Evolutionary conservation across 2,329 filamentous ascomycete genomes (phyloP), one percentile per base, ranked within the genome.

Genomic region (Monosporascus cannonballus): DNA sequence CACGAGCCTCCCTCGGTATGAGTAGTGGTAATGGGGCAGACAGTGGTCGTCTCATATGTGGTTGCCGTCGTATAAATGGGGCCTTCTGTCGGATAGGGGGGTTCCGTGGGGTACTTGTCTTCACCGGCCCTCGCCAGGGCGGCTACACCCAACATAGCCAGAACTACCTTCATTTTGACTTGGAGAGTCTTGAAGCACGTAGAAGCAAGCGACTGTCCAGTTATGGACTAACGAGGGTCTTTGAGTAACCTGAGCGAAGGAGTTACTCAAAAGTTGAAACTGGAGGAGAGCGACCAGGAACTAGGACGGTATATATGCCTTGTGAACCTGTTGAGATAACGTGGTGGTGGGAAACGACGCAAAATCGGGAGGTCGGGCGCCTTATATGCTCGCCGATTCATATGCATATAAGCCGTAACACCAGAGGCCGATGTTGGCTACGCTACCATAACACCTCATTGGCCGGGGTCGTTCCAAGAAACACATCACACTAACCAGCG

Each of bases 21-120:
- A 14, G 75, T 77, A 36, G 68, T 66, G 9, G 73, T 76, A 54
- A 74, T 66, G 11, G 76, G 75, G 61, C 76, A 78, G 48, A 73
- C 67, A 4, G 73, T 76, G 14, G 71, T 69, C 22, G 71, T 75
- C 47, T 68, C 71, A 54, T 74, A 75, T 51, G 67, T 74, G 2
- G 63, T 66, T 17, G 53, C 54, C 9, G 62, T 64, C 44, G 56
- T 52, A n/a, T 42, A 36, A 7, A 54, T 30, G 22, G 52, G 44
- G 17, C 48, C 22, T 37, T 53, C 52, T 3, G 27, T 30, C 9
- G 27, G 27, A 30, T 30, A 30, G 9, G 27, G 27, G 27, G 27
- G 27, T 17, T 27, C 2, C 24, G 42, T 25, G 14, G 15, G 38
- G 9, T 39, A 39, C 25, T 57, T 51, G 48, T 51, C 47, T 17